Percentiles rank a stretch among this genome's conserved stretches.
phyloP scores from a whole-genome alignment of 2,329 filamentous ascomycete species.

The Neofusicoccum kwambonambiense region DNA sequence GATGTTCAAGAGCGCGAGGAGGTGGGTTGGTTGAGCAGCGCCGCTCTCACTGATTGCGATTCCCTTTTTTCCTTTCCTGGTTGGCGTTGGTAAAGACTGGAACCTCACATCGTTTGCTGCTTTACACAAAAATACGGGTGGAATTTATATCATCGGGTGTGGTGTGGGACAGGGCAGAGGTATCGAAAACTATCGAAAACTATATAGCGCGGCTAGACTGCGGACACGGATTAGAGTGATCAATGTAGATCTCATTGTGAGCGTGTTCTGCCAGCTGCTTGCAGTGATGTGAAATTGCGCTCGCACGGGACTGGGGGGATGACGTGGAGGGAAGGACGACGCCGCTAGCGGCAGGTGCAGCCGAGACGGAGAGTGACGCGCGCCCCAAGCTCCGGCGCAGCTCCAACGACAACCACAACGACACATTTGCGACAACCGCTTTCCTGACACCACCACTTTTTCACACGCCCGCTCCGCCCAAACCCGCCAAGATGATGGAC shows the following conservation, averaged over 20 bases:
- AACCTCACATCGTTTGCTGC: neutral
- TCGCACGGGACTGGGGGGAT: no score
- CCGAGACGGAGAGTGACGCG: neutral
- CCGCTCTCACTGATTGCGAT: neutral
- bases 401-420: neutral
- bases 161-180: neutral
- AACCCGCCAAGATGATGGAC: conserved; percentile 34
- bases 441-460: neutral
- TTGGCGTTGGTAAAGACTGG: neutral
- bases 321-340: neutral
- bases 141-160: neutral
- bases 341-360: neutral
- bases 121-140: neutral
- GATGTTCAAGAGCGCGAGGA: conserved; percentile 82
- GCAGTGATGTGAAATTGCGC: no score
- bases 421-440: conserved; percentile 2
- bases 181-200: neutral
- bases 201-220: neutral
- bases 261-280: no score
- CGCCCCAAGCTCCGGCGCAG: conserved; percentile 11
- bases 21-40: conserved; percentile 69
- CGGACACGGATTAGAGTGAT: neutral
- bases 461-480: neutral
- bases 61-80: neutral
- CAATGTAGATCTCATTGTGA: neutral